Conservation (phyloP, 768 basidiomycete species). For the Leccinum barrowsii region DNA sequence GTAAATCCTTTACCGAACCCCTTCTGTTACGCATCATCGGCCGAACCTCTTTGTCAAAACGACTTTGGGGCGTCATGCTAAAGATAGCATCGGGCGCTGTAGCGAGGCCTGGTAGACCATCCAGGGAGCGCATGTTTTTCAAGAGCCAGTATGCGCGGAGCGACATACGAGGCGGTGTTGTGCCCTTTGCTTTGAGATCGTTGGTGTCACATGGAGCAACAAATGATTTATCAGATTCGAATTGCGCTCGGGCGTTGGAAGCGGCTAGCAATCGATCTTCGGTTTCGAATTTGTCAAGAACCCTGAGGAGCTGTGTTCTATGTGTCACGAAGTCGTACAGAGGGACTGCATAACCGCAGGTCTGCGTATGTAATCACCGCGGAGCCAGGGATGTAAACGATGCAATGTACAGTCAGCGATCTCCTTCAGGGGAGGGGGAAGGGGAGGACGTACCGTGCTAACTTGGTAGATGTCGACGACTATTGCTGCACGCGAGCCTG, state of each 20-base stretch:
- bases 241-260: not conserved
- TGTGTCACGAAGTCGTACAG: conserved; percentile 55
- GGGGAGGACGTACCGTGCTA: conserved; percentile 35
- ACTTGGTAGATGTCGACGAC: conserved; percentile 59
- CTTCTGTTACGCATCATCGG: conserved; percentile 5
- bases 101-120: conserved; percentile 51
- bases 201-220: conserved; percentile 6
- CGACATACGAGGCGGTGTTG: conserved; percentile 29
- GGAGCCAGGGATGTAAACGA: not conserved
- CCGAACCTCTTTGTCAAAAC: conserved; percentile 18
- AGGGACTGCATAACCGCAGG: conserved; percentile 65
- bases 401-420: not conserved
- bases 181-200: not conserved
- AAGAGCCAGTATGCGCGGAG: conserved; percentile 51
- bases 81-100: conserved; percentile 24
- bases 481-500: conserved; percentile 59
- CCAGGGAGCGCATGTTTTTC: conserved; percentile 49
- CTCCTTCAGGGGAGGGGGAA: not conserved
- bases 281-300: conserved; percentile 39
- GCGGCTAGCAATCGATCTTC: conserved; percentile 31
- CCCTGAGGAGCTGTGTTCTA: conserved; percentile 48
- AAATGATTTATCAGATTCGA: not conserved
- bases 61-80: conserved; percentile 8
- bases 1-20: not conserved
- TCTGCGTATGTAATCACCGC: conserved; percentile 34